Percentiles rank a stretch among this genome's conserved stretches.
These are phyloP conservation scores for Candida awuae DNA, from an alignment of 805 yeast genomes.

Conservation along the genomic window DNA sequence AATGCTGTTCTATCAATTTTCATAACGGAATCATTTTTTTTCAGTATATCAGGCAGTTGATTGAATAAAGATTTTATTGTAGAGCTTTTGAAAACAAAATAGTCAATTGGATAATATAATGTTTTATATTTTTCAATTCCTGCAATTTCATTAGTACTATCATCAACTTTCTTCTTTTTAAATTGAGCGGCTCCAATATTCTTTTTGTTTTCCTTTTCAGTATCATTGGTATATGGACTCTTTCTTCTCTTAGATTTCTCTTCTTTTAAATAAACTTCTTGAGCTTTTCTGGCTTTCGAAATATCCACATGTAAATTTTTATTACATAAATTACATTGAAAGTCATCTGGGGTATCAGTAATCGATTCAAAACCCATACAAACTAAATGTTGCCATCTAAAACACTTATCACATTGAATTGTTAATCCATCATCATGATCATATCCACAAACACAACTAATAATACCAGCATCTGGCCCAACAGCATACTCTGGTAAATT, in stretches of 20 bases:
- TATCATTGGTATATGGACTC: slow-evolving; percentile 14
- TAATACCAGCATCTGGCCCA: slow-evolving; percentile 75
- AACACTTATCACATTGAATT: slow-evolving; percentile 88
- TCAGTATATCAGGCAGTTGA: slow-evolving; percentile 21
- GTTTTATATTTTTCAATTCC: slow-evolving; percentile 44
- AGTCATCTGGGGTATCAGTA: slow-evolving; percentile 75
- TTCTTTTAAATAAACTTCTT: slow-evolving; percentile 25
- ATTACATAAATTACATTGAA: slow-evolving; percentile 72
- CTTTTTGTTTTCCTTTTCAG: background rate
- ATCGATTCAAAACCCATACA: slow-evolving; percentile 73
- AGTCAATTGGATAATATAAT: slow-evolving; percentile 40
- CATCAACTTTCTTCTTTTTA: slow-evolving; percentile 26
- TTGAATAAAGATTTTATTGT: slow-evolving; percentile 24
- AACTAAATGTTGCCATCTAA: slow-evolving; percentile 91
- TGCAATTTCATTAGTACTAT: slow-evolving; percentile 35
- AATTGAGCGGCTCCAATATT: slow-evolving; percentile 13
- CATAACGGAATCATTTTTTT: slow-evolving; percentile 19
- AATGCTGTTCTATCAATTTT: slow-evolving; percentile 20
- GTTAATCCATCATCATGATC: slow-evolving; percentile 91
- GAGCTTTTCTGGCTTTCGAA: slow-evolving; percentile 26
- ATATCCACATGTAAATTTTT: slow-evolving; percentile 35
- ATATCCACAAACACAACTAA: slow-evolving; percentile 82
- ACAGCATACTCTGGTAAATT: slow-evolving; percentile 44
- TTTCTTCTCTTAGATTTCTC: slow-evolving; percentile 27
- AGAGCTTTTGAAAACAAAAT: slow-evolving; percentile 37